These are phyloP conservation scores for Thelonectria olida DNA, from an alignment of 2,329 filamentous ascomycete genomes.

Conservation along the genomic window DNA sequence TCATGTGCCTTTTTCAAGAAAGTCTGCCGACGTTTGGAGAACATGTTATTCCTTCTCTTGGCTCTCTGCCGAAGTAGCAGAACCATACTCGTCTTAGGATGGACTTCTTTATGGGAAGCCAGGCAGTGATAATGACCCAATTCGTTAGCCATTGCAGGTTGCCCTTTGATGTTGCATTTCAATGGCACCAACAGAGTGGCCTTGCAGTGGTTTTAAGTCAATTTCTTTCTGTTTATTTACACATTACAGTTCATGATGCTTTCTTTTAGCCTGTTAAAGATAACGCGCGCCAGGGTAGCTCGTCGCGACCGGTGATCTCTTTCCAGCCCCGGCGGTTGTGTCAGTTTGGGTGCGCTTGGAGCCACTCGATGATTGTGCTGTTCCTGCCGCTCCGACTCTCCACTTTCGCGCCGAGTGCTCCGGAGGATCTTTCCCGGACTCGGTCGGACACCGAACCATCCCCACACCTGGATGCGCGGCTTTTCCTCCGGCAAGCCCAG, in stretches of 20 bases:
- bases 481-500: no score
- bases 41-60: slow-evolving; percentile 4
- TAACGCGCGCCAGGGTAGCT: neutral
- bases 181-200: neutral
- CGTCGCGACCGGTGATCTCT: neutral
- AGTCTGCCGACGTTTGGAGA: neutral
- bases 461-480: no score
- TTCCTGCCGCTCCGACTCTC: neutral
- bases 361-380: neutral
- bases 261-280: neutral
- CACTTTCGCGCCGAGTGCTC: neutral
- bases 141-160: neutral
- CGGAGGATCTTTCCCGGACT: neutral
- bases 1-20: slow-evolving; percentile 8
- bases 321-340: neutral
- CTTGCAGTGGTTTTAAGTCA: neutral
- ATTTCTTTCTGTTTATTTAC: neutral
- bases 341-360: neutral
- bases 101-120: neutral
- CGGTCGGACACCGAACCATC: no score
- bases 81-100: neutral
- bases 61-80: neutral
- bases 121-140: neutral
- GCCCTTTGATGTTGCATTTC: neutral
- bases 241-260: neutral